These are phyloP conservation scores for Penicillium parvum DNA, from an alignment of 495 filamentous ascomycete species.

Conservation along the genomic window DNA sequence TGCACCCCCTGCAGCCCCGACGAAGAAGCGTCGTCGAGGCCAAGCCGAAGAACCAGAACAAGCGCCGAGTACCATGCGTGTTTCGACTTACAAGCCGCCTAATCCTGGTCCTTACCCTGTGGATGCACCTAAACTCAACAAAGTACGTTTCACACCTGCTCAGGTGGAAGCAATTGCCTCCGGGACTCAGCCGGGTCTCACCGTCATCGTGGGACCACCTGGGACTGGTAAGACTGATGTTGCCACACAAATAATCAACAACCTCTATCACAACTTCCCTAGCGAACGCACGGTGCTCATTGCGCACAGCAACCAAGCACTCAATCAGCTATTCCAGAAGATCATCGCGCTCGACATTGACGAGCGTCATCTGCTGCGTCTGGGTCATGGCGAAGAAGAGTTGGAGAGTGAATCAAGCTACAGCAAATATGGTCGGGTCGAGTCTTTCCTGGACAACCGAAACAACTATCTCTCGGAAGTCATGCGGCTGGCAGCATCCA, in stretches of 20 bases:
- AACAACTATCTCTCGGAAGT: slow-evolving; percentile 77
- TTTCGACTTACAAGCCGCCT: slow-evolving; percentile 87
- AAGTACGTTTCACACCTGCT: slow-evolving; percentile 80
- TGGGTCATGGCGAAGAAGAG: slow-evolving; percentile 95
- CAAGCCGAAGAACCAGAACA: slow-evolving; percentile 61
- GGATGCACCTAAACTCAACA: slow-evolving; percentile 80
- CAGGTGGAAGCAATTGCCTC: slow-evolving; percentile 92
- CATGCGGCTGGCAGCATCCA: slow-evolving; percentile 73
- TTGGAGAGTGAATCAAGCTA: slow-evolving; percentile 81
- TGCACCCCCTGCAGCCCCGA: slow-evolving; percentile 47
- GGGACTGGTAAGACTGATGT: slow-evolving; percentile 99
- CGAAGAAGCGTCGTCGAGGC: slow-evolving; percentile 78
- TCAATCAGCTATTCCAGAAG: slow-evolving; percentile 99
- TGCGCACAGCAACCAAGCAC: slow-evolving; percentile 94
- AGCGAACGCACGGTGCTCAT: slow-evolving; percentile 86
- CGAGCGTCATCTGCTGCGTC: slow-evolving; percentile 83
- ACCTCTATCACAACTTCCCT: slow-evolving; percentile 97
- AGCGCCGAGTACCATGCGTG: slow-evolving; percentile 62
- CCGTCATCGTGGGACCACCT: slow-evolving; percentile 90
- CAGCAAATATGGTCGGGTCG: slow-evolving; percentile 92
- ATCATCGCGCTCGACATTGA: slow-evolving; percentile 94
- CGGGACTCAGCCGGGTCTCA: slow-evolving; percentile 90
- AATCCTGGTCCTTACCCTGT: slow-evolving; percentile 90
- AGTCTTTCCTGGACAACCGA: slow-evolving; percentile 91
- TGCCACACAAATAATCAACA: slow-evolving; percentile 96